Percentiles rank a stretch among this genome's conserved stretches.
phyloP scores from a whole-genome alignment of 2,329 filamentous ascomycete species.

The Cladobotryum mycophilum region DNA sequence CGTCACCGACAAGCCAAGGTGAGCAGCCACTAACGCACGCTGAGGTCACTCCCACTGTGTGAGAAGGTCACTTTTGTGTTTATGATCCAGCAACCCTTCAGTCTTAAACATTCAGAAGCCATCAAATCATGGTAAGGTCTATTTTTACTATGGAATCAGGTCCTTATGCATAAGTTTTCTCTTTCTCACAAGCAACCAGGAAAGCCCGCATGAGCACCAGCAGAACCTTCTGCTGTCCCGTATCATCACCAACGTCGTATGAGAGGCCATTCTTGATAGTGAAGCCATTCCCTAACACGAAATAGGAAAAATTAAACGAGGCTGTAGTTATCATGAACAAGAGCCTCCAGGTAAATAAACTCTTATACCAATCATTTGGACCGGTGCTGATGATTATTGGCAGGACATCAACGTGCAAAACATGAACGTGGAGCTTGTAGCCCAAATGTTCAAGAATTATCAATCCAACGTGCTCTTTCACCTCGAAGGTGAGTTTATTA shows the following conservation, averaged over 20 bases:
- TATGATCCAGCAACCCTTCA: no score
- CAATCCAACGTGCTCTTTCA: constrained; percentile 97
- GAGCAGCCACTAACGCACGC: no score
- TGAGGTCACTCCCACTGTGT: no score
- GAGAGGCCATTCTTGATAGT: constrained; percentile 23
- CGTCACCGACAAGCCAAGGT: neutral
- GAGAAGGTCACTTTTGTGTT: no score
- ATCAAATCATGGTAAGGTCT: neutral
- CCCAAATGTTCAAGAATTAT: constrained; percentile 99
- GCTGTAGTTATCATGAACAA: constrained; percentile 90
- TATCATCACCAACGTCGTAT: constrained; percentile 95
- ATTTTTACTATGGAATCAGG: no score
- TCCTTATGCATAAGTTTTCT: neutral
- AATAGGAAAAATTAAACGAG: constrained; percentile 93
- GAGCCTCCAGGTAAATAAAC: constrained; percentile 62
- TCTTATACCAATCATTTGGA: neutral
- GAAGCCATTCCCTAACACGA: neutral
- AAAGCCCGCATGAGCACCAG: constrained; percentile 96
- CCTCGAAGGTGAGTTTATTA: constrained; percentile 67
- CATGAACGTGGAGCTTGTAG: constrained; percentile 96
- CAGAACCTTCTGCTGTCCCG: constrained; percentile 88
- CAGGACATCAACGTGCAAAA: constrained; percentile 98
- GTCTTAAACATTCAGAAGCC: no score
- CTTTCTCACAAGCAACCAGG: constrained; percentile 44
- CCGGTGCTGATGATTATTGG: neutral